Evolutionary conservation across 495 filamentous ascomycete genomes (phyloP).

Genomic region (Bathelium albidoporum): DNA sequence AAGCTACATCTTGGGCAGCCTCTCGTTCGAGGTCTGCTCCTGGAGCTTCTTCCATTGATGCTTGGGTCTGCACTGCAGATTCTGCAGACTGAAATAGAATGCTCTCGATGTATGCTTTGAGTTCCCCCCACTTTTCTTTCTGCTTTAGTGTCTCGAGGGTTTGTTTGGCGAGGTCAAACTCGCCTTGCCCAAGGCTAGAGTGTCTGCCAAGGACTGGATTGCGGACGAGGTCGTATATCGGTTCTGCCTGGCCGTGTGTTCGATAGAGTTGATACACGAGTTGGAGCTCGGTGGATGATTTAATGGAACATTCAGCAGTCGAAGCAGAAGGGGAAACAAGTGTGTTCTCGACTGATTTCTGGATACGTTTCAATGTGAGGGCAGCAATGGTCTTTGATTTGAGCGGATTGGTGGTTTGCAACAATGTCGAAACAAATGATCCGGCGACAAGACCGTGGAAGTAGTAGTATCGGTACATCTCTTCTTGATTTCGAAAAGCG

Average conservation of each 20-base stretch:
- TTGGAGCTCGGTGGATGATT: not conserved
- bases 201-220: not conserved
- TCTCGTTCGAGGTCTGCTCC: not conserved
- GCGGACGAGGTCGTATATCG: not conserved
- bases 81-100: not conserved
- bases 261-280: not conserved
- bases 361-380: not conserved
- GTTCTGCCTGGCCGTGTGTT: not conserved
- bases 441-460: not conserved
- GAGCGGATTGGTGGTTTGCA: not conserved
- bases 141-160: not conserved
- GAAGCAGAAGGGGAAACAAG: not conserved
- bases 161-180: not conserved
- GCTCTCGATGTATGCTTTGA: not conserved
- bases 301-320: not conserved
- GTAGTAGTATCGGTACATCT: not conserved
- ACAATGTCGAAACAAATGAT: not conserved
- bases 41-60: not conserved
- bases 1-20: not conserved
- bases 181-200: not conserved
- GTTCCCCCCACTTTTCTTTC: not conserved
- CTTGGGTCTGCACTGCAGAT: not conserved
- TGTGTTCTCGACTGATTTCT: not conserved
- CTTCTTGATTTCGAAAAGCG: not conserved
- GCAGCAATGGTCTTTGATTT: not conserved